A percentile compares a stretch with the other conserved stretches of the same genome.
Conservation (phyloP, 345 rosid genomes). For the Salix exigua region DNA sequence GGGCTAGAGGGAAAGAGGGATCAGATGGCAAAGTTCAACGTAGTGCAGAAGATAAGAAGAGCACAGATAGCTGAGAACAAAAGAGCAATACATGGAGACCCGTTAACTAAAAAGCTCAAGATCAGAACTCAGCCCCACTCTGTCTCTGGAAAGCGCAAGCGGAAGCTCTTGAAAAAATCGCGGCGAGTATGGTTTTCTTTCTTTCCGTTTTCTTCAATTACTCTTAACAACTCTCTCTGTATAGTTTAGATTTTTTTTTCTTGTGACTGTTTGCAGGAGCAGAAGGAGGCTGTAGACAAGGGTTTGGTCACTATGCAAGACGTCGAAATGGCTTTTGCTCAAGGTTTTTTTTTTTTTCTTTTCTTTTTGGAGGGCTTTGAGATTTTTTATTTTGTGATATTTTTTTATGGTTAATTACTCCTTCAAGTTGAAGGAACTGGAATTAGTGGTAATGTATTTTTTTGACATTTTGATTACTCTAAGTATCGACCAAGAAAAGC, state of each 20-base stretch:
- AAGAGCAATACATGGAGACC: slow-evolving; percentile 66
- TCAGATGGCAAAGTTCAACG: slow-evolving; percentile 85
- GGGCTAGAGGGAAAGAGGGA: not conserved
- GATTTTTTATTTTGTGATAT: not conserved
- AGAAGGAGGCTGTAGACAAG: slow-evolving; percentile 62
- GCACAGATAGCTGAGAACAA: slow-evolving; percentile 50
- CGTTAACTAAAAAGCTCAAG: slow-evolving; percentile 53
- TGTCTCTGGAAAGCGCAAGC: slow-evolving; percentile 76
- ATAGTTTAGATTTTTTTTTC: not conserved
- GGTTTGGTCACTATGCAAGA: slow-evolving; percentile 76
- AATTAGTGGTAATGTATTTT: not conserved
- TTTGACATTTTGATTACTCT: too few species aligned
- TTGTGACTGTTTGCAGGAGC: slow-evolving; percentile 43
- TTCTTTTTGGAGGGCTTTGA: not conserved
- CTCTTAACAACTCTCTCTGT: not conserved
- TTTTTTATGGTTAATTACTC: not conserved
- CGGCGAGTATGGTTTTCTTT: slow-evolving; percentile 44
- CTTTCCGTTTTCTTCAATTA: not conserved
- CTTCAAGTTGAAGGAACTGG: not conserved
- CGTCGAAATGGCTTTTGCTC: slow-evolving; percentile 65
- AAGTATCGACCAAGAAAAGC: too few species aligned
- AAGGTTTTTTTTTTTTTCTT: slow-evolving; percentile 14
- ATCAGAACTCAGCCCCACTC: slow-evolving; percentile 38
- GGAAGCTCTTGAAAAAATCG: slow-evolving; percentile 71
- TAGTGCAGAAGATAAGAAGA: slow-evolving; percentile 65